Conservation (phyloP, 164 flowering plant genomes). For the Malania oleifera region DNA sequence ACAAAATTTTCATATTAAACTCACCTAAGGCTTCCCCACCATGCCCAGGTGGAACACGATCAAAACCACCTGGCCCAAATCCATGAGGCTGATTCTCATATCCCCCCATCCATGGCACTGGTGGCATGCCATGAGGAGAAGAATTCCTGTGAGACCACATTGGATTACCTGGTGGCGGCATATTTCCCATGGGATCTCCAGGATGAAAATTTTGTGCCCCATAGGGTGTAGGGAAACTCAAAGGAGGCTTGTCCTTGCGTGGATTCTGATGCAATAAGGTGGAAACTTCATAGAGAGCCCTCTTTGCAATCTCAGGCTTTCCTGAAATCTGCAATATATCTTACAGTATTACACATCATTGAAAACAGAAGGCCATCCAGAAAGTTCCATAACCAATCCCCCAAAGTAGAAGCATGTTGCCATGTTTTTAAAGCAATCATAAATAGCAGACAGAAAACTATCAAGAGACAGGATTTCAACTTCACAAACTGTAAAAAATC, state of each 20-base stretch:
- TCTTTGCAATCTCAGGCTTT: constrained; percentile 33
- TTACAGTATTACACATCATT: constrained; percentile 11
- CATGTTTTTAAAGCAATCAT: constrained; percentile 1
- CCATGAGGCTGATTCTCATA: constrained; percentile 30
- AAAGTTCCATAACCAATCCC: constrained; percentile 9
- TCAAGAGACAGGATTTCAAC: neutral
- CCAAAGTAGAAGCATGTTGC: neutral
- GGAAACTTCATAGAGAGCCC: constrained; percentile 62
- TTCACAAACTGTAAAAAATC: too few relatives aligned
- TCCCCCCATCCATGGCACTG: constrained; percentile 45
- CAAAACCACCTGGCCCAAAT: constrained; percentile 32
- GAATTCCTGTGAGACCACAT: constrained; percentile 39
- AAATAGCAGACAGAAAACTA: neutral
- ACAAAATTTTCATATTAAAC: constrained; percentile 63
- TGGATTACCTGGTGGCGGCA: constrained; percentile 34
- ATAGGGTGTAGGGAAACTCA: constrained; percentile 23
- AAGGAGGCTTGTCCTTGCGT: constrained; percentile 46
- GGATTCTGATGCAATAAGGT: constrained; percentile 69
- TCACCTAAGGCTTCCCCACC: constrained; percentile 42
- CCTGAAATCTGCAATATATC: constrained; percentile 53
- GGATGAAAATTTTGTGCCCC: constrained; percentile 34
- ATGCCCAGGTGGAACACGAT: constrained; percentile 27
- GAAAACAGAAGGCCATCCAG: constrained; percentile 9
- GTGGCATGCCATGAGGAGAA: constrained; percentile 32
- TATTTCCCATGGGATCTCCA: constrained; percentile 30